Evolutionary conservation across 2,329 filamentous ascomycete species (phyloP), one percentile per base, ranked within the genome.

Genomic region (Arthrinium phaeospermum): DNA sequence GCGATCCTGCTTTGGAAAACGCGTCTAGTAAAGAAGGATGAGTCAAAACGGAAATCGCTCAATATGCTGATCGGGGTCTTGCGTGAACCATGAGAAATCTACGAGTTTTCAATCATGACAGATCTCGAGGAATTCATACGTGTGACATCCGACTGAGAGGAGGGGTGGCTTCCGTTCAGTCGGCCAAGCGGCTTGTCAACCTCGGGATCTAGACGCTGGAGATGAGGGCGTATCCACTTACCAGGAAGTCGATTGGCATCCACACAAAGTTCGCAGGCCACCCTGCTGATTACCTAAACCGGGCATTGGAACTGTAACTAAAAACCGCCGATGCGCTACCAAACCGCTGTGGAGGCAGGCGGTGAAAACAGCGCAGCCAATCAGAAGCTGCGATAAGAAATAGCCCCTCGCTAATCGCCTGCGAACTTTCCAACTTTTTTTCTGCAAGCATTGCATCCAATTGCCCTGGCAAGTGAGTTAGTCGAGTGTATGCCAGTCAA

Each of bases 381-480:
- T 64, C 57, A 64, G 19, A 64, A 1, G 13, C 12, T n/a, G 57
- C 57, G 57, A 64, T 64, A 64, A 64, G 57, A 7, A 22, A 14
- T 1, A 10, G 34, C 57, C 57, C 57, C 57, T 64, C 57, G 57
- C 57, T 64, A 64, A 64, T 41, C 34, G 57, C 30, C 19, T 5
- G 34, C 27, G 53, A 64, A 64, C 57, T 64, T 64, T 64, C 57
- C 57, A 64, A 64, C 57, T 64, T 64, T 64, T 64, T 64, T 64
- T 64, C 57, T 64, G 57, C 57, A 41, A 41, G 57, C 57, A 64
- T n/a, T 64, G 57, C 57, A 41, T 24, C 53, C 53, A 61, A 37
- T 61, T 22, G 53, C 53, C 34, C 8, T 61, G 53, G 53, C 30
- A 34, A 34, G 51, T 57, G 8, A 51, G 49, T 34, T 14, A 34